phyloP scores from a whole-genome alignment of 1,139 yeast genomes.

The Nematodospora anomalae region DNA sequence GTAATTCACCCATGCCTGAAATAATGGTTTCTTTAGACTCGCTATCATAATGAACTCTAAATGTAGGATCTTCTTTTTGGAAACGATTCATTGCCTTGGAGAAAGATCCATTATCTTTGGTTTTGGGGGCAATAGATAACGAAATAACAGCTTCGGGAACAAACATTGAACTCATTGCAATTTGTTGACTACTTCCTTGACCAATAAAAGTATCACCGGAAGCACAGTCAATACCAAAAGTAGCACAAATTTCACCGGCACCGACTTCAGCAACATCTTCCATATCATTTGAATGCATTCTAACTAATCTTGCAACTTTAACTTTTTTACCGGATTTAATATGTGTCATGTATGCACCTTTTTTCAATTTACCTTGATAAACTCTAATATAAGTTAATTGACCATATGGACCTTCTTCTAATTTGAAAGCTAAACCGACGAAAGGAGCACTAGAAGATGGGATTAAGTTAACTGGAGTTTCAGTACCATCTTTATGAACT shows the following conservation, averaged over 20 bases:
- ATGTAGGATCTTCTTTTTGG: constrained; percentile 98
- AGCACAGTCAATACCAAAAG: constrained; percentile 99
- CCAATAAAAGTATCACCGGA: constrained; percentile 95
- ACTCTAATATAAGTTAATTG: constrained; percentile 96
- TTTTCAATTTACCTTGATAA: constrained; percentile 91
- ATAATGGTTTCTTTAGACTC: constrained; percentile 96
- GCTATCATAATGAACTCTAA: constrained; percentile 84
- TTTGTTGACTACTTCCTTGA: constrained; percentile 66
- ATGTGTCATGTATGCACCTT: constrained; percentile 87
- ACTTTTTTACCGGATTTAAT: constrained; percentile 91
- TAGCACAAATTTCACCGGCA: constrained; percentile 99
- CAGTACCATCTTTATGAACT: constrained; percentile 45
- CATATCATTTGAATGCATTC: constrained; percentile 99
- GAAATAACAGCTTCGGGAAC: constrained; percentile 99
- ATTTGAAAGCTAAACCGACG: constrained; percentile 94
- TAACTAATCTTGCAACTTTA: constrained; percentile 90
- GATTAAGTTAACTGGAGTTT: constrained; percentile 66
- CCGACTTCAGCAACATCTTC: constrained; percentile 95
- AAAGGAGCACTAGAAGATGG: constrained; percentile 80
- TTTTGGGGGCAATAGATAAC: constrained; percentile 81
- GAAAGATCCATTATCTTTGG: constrained; percentile 81
- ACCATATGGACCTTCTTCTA: constrained; percentile 98
- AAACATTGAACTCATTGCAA: constrained; percentile 95
- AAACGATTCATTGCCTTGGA: constrained; percentile 96
- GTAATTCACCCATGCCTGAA: constrained; percentile 98